A percentile compares a stretch with the other conserved stretches of the same genome.
These are phyloP conservation scores for Eucalyptus pauciflora DNA, from an alignment of 345 rosid species.

Conservation along the genomic window DNA sequence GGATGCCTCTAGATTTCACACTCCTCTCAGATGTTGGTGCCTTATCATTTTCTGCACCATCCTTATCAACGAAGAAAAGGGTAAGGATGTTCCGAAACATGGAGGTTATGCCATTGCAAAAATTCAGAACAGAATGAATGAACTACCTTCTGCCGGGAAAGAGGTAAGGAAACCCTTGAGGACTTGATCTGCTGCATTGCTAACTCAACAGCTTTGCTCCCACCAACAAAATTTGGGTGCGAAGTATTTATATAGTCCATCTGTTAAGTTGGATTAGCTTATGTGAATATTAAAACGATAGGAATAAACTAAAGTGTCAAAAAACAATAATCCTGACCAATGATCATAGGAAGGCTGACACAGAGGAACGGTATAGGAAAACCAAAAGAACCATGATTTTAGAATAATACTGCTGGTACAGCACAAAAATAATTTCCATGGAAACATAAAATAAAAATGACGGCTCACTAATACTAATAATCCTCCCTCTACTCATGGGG, in stretches of 20 bases:
- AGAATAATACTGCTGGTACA: not conserved
- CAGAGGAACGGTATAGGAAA: not conserved
- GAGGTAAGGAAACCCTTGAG: slow-evolving; percentile 46
- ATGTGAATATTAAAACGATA: not conserved
- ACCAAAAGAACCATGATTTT: not conserved
- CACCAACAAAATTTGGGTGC: slow-evolving; percentile 87
- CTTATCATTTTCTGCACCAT: slow-evolving; percentile 68
- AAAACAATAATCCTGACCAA: not conserved
- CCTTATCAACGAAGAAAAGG: slow-evolving; percentile 23
- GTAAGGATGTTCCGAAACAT: not conserved
- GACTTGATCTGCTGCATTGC: slow-evolving; percentile 68
- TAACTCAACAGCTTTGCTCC: slow-evolving; percentile 80
- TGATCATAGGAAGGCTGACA: not conserved
- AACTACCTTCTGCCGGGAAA: slow-evolving; percentile 59
- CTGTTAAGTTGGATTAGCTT: slow-evolving; percentile 23
- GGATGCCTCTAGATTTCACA: slow-evolving; percentile 59
- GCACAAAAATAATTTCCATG: not conserved
- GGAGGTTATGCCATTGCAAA: not conserved
- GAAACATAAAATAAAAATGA: not conserved
- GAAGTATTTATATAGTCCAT: slow-evolving; percentile 97
- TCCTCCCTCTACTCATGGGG: not conserved
- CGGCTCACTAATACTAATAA: not conserved
- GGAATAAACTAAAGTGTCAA: not conserved
- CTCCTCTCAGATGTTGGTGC: slow-evolving; percentile 58
- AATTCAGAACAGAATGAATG: not conserved